These are phyloP conservation scores for Astragalus membranaceus DNA, from an alignment of 306 rosid species.

Conservation along the genomic window DNA sequence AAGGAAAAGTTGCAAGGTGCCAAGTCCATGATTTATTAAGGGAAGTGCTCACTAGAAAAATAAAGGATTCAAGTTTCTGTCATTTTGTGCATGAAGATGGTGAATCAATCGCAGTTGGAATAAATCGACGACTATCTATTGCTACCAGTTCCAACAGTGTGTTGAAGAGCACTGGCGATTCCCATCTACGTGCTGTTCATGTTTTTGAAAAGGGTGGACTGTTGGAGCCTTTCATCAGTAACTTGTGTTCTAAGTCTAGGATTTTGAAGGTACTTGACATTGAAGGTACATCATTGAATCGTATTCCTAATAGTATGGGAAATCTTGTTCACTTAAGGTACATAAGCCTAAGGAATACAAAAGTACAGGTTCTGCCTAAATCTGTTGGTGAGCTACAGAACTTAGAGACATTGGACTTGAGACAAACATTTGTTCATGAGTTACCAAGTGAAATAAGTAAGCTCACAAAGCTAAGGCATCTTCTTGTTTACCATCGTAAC, in stretches of 20 bases:
- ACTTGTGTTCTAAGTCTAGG: background rate
- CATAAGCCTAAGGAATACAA: background rate
- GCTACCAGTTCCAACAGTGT: background rate
- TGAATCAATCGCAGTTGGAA: background rate
- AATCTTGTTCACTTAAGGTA: background rate
- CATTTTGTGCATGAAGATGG: background rate
- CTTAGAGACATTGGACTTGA: background rate
- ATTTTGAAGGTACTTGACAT: background rate
- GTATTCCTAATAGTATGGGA: background rate
- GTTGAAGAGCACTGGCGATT: background rate
- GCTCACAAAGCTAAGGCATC: background rate
- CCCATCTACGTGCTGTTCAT: background rate
- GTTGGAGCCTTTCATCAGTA: background rate
- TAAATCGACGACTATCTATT: background rate
- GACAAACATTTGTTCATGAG: background rate
- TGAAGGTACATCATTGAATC: background rate
- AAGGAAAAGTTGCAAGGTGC: background rate
- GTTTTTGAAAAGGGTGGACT: background rate
- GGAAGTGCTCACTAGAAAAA: background rate
- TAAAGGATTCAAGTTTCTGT: background rate
- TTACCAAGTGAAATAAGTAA: background rate
- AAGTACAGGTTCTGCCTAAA: background rate
- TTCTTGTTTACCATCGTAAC: background rate
- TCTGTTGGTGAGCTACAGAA: background rate
- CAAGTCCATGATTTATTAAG: background rate